These are phyloP conservation scores for Aphanomyces euteiches DNA, from an alignment of 352 stramenopile species.

Conservation along the genomic window DNA sequence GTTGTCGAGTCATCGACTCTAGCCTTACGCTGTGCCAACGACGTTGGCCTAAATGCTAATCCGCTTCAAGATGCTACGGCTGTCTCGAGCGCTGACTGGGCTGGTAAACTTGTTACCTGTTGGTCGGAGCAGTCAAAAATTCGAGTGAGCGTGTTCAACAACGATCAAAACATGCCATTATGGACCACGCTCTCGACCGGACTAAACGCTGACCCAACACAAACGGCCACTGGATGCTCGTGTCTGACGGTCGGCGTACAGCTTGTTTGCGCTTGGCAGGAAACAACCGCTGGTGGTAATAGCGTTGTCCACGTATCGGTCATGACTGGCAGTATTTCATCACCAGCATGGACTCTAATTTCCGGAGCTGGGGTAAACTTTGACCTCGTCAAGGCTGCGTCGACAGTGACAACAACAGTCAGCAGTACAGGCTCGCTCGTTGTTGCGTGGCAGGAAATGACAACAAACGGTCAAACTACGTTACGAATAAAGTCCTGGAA, in stretches of 20 bases:
- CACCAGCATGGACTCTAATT: slow-evolving; percentile 24
- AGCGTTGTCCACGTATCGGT: slow-evolving; percentile 34
- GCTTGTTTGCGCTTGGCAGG: slow-evolving; percentile 24
- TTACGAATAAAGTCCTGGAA: slow-evolving; percentile 50
- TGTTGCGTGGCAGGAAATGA: slow-evolving; percentile 51
- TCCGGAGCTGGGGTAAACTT: slow-evolving; percentile 42
- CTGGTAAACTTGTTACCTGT: not conserved
- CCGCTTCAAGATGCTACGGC: not conserved
- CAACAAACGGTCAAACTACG: slow-evolving; percentile 40
- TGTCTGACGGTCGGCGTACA: not conserved
- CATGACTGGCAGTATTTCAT: slow-evolving; percentile 45
- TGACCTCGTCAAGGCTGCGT: slow-evolving; percentile 38
- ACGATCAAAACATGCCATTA: slow-evolving; percentile 15
- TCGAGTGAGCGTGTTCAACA: slow-evolving; percentile 6
- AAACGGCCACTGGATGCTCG: slow-evolving; percentile 31
- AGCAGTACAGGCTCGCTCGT: slow-evolving; percentile 39
- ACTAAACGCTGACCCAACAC: slow-evolving; percentile 44
- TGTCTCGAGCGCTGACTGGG: not conserved
- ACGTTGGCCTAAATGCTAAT: slow-evolving; percentile 46
- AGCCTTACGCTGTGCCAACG: slow-evolving; percentile 33
- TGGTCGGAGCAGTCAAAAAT: slow-evolving; percentile 2
- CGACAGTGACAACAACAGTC: slow-evolving; percentile 36
- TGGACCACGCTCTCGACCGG: slow-evolving; percentile 31
- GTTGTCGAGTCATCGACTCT: slow-evolving; percentile 36
- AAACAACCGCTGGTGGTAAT: not conserved